Evolutionary conservation across 1,139 yeast species (phyloP), one percentile per base, ranked within the genome.

Genomic region (Kurtzmaniella quercitrusa): DNA sequence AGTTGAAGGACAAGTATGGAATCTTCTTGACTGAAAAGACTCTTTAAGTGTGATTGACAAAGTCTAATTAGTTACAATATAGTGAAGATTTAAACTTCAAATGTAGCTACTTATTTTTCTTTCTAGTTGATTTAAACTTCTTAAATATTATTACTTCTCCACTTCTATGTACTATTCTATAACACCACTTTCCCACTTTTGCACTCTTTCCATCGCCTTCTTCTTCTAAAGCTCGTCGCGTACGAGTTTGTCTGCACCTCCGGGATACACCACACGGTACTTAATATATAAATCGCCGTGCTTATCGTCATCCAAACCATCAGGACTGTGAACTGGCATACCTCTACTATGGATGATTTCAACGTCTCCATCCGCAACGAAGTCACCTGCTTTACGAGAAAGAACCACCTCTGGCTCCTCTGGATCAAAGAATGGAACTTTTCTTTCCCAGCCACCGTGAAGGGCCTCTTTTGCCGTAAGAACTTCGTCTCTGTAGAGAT

Each of bases 21-120:
- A 91, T 93, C 56, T 89, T 71, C 77, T 77, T 91, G 66, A 82
- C 80, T 53, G 98, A 93, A 73, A 89, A 89, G 79, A 84, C 91
- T 52, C 62, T 82, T 41, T 62, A 50, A 22, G n/a, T 26, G 30
- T 26, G n/a, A n/a, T n/a, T n/a, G n/a, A n/a, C n/a, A n/a, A n/a
- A n/a, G n/a, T 8, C 28, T 8, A 23, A 23, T 23, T 8, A 23
- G 28, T 23, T 23, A 8, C 12, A 23, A 23, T 23, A 23, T n/a
- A n/a, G n/a, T 5, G 30, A 26, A 9, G 6, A 14, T 26, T 15
- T 11, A 7, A 7, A 30, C 18, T 32, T 5, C 15, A 16, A 32
- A 11, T 16, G 35, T 32, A 15, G 20, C 18, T 9, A 12, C 12
- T 3, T 26, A 12, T 18, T n/a, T 33, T 11, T 8, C 17, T 12